These are phyloP conservation scores for Geotrichum reessii DNA, from an alignment of 1,139 yeast species.

Conservation along the genomic window DNA sequence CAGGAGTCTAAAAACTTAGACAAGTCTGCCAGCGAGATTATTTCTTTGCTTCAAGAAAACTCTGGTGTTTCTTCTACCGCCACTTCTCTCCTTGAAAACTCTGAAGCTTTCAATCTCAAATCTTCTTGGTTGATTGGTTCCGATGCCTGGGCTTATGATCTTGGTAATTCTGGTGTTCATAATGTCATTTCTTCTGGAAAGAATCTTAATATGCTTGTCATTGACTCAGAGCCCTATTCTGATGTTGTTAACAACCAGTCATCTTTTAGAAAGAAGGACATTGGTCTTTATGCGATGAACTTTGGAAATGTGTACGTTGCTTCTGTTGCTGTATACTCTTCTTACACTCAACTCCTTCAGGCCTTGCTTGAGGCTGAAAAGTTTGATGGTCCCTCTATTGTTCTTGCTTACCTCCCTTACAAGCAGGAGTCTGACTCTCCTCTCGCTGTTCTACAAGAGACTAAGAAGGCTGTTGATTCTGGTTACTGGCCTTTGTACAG, in stretches of 20 bases:
- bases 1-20: slow-evolving; percentile 32
- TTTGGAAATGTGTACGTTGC: slow-evolving; percentile 89
- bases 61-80: slow-evolving; percentile 10
- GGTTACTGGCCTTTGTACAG: slow-evolving; percentile 97
- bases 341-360: slow-evolving; percentile 87
- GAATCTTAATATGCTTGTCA: slow-evolving; percentile 76
- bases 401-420: slow-evolving; percentile 85
- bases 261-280: slow-evolving; percentile 71
- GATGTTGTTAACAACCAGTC: slow-evolving; percentile 32
- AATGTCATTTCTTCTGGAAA: slow-evolving; percentile 69
- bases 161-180: slow-evolving; percentile 90
- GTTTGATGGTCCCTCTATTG: slow-evolving; percentile 84
- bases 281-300: slow-evolving; percentile 93
- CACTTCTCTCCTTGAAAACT: slow-evolving; percentile 41
- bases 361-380: slow-evolving; percentile 84
- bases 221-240: slow-evolving; percentile 84
- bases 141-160: slow-evolving; percentile 91
- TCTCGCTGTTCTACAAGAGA: slow-evolving; percentile 71
- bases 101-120: slow-evolving; percentile 44
- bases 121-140: slow-evolving; percentile 87
- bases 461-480: slow-evolving; percentile 83
- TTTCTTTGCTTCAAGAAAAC: slow-evolving; percentile 39
- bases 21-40: slow-evolving; percentile 35
- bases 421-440: slow-evolving; percentile 61
- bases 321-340: slow-evolving; percentile 87